phyloP scores from a whole-genome alignment of 441 rosid genomes.

The Eruca vesicaria region DNA sequence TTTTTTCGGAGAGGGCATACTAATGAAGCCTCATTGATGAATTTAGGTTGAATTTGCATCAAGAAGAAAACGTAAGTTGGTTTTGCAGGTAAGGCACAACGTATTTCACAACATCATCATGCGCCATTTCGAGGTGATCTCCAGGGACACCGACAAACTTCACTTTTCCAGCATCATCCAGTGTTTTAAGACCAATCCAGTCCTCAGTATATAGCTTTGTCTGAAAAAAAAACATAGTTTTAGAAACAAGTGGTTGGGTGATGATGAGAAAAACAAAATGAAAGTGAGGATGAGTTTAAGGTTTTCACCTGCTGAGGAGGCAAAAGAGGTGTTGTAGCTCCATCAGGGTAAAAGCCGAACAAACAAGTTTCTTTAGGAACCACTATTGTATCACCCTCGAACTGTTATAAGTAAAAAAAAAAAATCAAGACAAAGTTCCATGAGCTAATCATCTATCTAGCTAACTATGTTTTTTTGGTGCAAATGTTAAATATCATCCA shows the following conservation, averaged over 20 bases:
- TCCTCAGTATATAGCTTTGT: constrained; percentile 33
- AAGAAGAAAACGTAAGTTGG: not conserved
- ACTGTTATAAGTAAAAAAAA: constrained; percentile 42
- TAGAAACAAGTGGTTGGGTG: not conserved
- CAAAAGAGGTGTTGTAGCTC: constrained; percentile 51
- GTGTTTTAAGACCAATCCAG: constrained; percentile 30
- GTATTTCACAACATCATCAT: constrained; percentile 16
- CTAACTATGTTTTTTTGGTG: too few relatives aligned
- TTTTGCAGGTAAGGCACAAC: constrained; percentile 22
- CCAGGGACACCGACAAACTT: constrained; percentile 30
- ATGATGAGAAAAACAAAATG: not conserved
- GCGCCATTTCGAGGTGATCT: constrained; percentile 3
- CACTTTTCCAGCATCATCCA: constrained; percentile 27
- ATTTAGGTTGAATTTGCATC: not conserved
- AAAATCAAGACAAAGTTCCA: not conserved
- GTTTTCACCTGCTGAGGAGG: constrained; percentile 53
- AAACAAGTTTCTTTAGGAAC: constrained; percentile 83
- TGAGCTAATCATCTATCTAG: not conserved
- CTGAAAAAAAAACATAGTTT: not conserved
- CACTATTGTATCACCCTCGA: constrained; percentile 59
- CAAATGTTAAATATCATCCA: too few relatives aligned
- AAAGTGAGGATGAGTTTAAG: not conserved
- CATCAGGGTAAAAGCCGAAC: constrained; percentile 89
- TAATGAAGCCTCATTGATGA: not conserved
- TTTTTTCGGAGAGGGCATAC: not conserved